Conservation (phyloP, 1,284 basidiomycete species). For the Ceratobasidium papillatum region DNA sequence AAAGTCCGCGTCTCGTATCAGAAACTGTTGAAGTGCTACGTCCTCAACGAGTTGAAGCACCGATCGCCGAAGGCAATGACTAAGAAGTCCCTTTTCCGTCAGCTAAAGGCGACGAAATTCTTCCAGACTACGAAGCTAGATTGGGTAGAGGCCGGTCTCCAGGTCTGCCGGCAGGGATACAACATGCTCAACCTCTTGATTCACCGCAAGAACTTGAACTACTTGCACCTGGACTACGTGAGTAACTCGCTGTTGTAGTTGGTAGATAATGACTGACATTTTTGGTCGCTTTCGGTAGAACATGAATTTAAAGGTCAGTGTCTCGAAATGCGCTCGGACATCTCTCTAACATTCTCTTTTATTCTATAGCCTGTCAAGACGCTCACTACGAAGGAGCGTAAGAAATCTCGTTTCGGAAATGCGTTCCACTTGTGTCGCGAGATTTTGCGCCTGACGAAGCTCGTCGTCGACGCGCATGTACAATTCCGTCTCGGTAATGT, state of each 20-base stretch:
- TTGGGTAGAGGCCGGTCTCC: slow-evolving; percentile 99
- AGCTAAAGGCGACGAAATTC: slow-evolving; percentile 98
- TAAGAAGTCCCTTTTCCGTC: slow-evolving; percentile 96
- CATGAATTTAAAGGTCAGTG: slow-evolving; percentile 86
- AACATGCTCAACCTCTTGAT: slow-evolving; percentile 99
- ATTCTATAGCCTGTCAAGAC: slow-evolving; percentile 72
- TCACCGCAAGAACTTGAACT: slow-evolving; percentile 99
- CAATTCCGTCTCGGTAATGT: slow-evolving; percentile 99
- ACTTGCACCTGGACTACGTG: slow-evolving; percentile 86
- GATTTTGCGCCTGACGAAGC: slow-evolving; percentile 95
- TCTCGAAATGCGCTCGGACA: not conserved
- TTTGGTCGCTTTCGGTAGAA: slow-evolving; percentile 55
- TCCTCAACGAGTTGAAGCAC: slow-evolving; percentile 92
- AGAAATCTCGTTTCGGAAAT: slow-evolving; percentile 99
- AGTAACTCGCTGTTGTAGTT: slow-evolving; percentile 48
- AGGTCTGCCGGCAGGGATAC: slow-evolving; percentile 98
- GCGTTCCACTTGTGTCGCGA: slow-evolving; percentile 99
- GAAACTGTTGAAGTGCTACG: slow-evolving; percentile 96
- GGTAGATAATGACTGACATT: slow-evolving; percentile 41
- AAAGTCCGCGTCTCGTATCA: slow-evolving; percentile 99
- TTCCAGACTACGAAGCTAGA: slow-evolving; percentile 98
- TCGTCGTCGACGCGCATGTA: slow-evolving; percentile 98
- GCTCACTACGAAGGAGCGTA: slow-evolving; percentile 98
- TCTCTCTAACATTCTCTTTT: slow-evolving; percentile 3
- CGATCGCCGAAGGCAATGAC: slow-evolving; percentile 95